Base-by-base conservation (phyloP, 768 basidiomycete genomes). In the Suillus hirtellus region DNA sequence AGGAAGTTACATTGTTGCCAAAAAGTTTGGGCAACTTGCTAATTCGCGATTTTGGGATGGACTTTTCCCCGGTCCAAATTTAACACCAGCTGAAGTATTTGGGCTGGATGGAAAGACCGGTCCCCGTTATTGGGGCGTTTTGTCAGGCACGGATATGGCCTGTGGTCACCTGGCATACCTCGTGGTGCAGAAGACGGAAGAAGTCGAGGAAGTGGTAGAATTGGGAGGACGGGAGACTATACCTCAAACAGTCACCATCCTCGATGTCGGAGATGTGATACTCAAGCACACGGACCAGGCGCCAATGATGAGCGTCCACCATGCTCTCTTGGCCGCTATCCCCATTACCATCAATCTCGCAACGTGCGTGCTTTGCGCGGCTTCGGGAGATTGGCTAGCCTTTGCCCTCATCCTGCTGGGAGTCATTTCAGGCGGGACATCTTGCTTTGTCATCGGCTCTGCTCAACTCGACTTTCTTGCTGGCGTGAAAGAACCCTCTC, bases 391-490 rank as follows among this genome's bases (percentile, higher is more conserved):
- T 54, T 78, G 77, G 77, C 71, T 49, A 53, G 61, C 62, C 24
- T 76, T 75, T 46, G 42, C 69, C 0, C 72, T 76, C 70, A 77
- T 78, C 59, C 58, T 75, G 0, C 67, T 75, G 17, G 77, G 77
- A 1, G 71, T 77, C 38, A 4, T 78, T 34, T 70, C 72, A 59
- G 75, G 64, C 44, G 77, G 77, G 0, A 27, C 70, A 15, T 66
- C 77, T 4, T 72, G 72, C 52, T 58, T 71, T 4, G 68, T 73
- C 19, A 73, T 76, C 17, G 75, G 75, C 19, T 76, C 74, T 11
- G 75, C 74, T 52, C 50, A 54, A n/a, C 64, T 76, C 37, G 54
- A 49, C 19, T 64, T 74, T 19, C 49, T 67, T 7, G 64, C 59
- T 6, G 46, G 46, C 21, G 69, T 72, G 52, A 59, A 35, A 43